Base-by-base conservation (phyloP, 208 protist genomes). In the Leishmania aethiopica region DNA sequence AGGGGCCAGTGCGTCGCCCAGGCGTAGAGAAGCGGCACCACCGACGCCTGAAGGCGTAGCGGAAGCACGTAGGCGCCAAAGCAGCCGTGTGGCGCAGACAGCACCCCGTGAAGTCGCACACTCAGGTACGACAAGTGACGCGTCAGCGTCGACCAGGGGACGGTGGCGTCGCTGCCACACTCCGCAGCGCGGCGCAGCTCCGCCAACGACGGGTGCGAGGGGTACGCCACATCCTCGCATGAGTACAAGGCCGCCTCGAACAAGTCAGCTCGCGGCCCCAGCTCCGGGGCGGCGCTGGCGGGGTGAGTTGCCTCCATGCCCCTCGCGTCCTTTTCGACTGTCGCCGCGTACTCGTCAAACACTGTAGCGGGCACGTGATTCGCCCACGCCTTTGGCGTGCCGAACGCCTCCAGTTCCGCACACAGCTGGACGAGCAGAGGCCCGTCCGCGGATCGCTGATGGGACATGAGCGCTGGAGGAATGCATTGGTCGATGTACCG, bases 1-100 rank as follows among this genome's bases (percentile, higher is more conserved):
- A 96, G 90, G 25, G 86, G 81, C 84, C 83, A 94, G 77, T 94
- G 76, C 6, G 88, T 87, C 40, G 91, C 51, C 92, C 94, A 97
- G 37, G 75, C 74, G 85, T 95, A 97, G 7, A 97, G 80, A 19
- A 93, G 51, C 25, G 91, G 91, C 55, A 92, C 82, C 60, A 94
- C 77, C 35, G 73, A 84, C 37, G 77, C 78, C 73, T 92, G 92
- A 72, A 94, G 75, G 73, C 85, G 83, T 45, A 57, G 60, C 5
- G 90, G 88, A 15, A 94, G 35, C 49, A 76, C 79, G 76, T 89
- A 88, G 22, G 32, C 66, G 17, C 77, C 71, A 19, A n/a, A 59
- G 28, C 35, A 59, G 13, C 42, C 47, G 28, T 81, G 37, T 66
- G 76, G 66, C 42, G 78, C 60, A 8, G 70, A 79, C 35, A 86